Evolutionary conservation across 371 early-diverging fungal species (phyloP), one percentile per base, ranked within the genome.

Genomic region (Encephalitozoon cuniculi): DNA sequence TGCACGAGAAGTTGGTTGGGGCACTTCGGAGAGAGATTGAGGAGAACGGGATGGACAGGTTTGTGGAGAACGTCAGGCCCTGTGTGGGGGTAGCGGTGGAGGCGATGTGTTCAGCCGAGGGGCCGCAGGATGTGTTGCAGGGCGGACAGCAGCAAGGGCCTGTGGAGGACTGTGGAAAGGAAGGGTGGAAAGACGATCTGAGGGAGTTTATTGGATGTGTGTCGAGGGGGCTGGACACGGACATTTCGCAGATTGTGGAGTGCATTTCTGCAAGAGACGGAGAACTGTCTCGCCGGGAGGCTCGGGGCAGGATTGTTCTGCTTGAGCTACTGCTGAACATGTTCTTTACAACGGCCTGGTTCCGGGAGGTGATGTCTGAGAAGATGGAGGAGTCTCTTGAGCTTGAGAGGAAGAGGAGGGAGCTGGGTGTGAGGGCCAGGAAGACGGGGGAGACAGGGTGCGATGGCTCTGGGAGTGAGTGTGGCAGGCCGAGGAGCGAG

Each of bases 291-390:
- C 0, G 15, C 4, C 18, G 15, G 21, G 49, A 46, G 21, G 34
- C 34, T 18, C n/a, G 30, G 6, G 21, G 21, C 12, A 59, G 59
- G 21, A 12, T 59, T 18, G 59, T 59, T 3, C 21, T 59, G 4
- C n/a, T 59, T 59, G 59, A 59, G 34, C 37, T 59, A n/a, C 18
- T 59, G 34, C 2, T 59, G 59, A 59, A 59, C 28, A 59, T 59
- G 59, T 28, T 59, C 37, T 59, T 30, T 34, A 37, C 37, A 28
- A 59, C 59, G 9, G 37, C 32, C 2, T 18, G 2, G 9, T 59
- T 59, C 34, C 9, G 59, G 34, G 37, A 32, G 18, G 21, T 34
- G 11, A 34, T 59, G 34, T 59, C 34, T 8, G 59, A 59, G 18
- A 59, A 37, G 37, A 59, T 59, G 59, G 21, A 59, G 34, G 34